Conservation (phyloP, 1,284 basidiomycete genomes). For the Ganoderma multipileum region DNA sequence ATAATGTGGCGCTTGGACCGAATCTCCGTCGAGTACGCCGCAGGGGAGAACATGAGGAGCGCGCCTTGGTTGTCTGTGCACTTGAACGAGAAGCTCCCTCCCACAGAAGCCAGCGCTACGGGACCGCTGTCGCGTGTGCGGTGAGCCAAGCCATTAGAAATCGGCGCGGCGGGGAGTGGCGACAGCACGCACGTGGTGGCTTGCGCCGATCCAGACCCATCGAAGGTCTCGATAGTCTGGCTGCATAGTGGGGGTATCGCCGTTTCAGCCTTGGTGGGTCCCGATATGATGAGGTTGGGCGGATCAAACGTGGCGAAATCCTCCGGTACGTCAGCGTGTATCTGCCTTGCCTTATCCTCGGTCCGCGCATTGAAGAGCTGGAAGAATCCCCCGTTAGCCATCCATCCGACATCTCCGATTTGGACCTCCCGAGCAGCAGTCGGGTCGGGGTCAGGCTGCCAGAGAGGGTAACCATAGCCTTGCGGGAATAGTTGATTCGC, state of each 20-base stretch:
- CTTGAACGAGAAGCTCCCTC: slow-evolving; percentile 20
- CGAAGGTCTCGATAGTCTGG: slow-evolving; percentile 18
- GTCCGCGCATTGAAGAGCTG: slow-evolving; percentile 31
- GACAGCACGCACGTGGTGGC: background rate
- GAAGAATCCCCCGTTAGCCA: slow-evolving; percentile 28
- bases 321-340: slow-evolving; percentile 12
- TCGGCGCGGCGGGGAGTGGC: background rate
- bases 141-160: background rate
- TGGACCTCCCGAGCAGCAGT: slow-evolving; percentile 15
- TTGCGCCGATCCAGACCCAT: slow-evolving; percentile 4
- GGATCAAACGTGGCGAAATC: slow-evolving; percentile 19
- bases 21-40: slow-evolving; percentile 13
- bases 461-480: slow-evolving; percentile 31
- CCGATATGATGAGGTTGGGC: slow-evolving; percentile 8
- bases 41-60: slow-evolving; percentile 17
- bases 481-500: slow-evolving; percentile 25
- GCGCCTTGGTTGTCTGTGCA: slow-evolving; percentile 22
- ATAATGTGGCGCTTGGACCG: slow-evolving; percentile 23
- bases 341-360: background rate
- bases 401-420: slow-evolving; percentile 36
- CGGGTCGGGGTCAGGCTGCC: slow-evolving; percentile 21
- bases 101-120: background rate
- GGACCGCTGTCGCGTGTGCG: background rate
- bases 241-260: slow-evolving; percentile 20
- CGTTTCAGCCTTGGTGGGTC: slow-evolving; percentile 9